Evolutionary conservation across 495 filamentous ascomycete genomes (phyloP), one percentile per base, ranked within the genome.

Genomic region (Aspergillus ellipticus): DNA sequence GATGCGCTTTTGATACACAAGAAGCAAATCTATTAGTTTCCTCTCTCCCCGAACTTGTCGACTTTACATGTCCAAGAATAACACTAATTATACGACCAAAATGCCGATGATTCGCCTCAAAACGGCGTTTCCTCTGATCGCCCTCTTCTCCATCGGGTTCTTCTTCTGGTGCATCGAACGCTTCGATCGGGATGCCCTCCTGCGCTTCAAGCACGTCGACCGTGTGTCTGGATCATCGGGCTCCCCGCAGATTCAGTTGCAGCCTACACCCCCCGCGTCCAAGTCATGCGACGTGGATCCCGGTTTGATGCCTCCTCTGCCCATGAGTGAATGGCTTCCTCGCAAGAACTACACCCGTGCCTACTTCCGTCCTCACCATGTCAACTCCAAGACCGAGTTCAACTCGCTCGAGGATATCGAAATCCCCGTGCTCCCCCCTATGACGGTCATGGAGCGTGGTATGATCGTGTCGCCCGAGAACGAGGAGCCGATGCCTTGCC

Each of bases 311-410:
- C 68, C 73, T 20, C 72, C 73, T 42, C 56, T 76, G 15, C 70
- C 74, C 16, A 73, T 75, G 62, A 65, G 62, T 41, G 75, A 78
- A 66, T 78, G 74, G 74, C 69, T 78, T 28, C 62, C 64, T 15
- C 74, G 74, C 67, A 78, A 78, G 70, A 78, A 78, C 67, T 75
- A 75, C 60, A 78, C 74, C 42, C 75, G 75, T 43, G 66, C 73
- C 61, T 78, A 76, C 58, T 69, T 78, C 64, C 74, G 75, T 42
- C 72, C 75, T 58, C 70, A 66, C 51, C 60, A 70, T 48, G 67
- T 75, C 47, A 66, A 57, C 55, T 60, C 74, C 42, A 61, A 72
- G 28, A 67, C 72, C 51, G 66, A 76, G 19, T 78, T 78, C 63
- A 64, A 63, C 59, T 70, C 74, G 7, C 49, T 78, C 53, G 71